A percentile compares a stretch with the other conserved stretches of the same genome.
Conservation (phyloP, 108 stramenopile genomes). For the Nitzschia sp. region DNA sequence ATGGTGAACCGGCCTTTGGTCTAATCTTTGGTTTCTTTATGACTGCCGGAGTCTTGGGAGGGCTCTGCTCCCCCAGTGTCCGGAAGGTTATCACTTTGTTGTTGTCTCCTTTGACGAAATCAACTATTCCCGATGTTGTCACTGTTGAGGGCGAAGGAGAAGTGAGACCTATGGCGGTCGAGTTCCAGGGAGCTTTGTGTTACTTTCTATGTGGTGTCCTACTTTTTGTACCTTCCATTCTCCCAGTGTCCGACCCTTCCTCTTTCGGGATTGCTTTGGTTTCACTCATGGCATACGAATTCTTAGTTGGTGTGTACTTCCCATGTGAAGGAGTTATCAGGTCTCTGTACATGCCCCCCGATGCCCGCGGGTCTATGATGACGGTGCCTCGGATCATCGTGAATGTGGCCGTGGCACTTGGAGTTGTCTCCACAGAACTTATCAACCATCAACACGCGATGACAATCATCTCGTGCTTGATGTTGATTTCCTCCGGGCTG, state of each 20-base stretch:
- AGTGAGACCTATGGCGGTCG: constrained; percentile 54
- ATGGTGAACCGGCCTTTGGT: constrained; percentile 63
- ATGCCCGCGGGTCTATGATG: constrained; percentile 55
- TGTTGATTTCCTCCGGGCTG: constrained; percentile 37
- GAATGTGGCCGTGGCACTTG: constrained; percentile 49
- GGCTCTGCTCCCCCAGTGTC: constrained; percentile 44
- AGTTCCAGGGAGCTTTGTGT: constrained; percentile 46
- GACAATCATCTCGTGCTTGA: constrained; percentile 36
- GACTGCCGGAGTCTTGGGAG: constrained; percentile 74
- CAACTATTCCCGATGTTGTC: constrained; percentile 24
- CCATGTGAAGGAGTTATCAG: constrained; percentile 71
- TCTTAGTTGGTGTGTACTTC: constrained; percentile 56
- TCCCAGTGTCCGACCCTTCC: constrained; percentile 23
- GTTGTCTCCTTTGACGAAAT: constrained; percentile 33
- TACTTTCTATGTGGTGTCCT: constrained; percentile 50
- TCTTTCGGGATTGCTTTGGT: constrained; percentile 40
- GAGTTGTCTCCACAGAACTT: constrained; percentile 44
- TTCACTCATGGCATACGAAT: constrained; percentile 49
- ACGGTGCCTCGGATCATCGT: constrained; percentile 58
- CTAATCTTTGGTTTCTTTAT: constrained; percentile 80
- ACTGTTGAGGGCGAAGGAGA: constrained; percentile 43
- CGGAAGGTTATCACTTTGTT: constrained; percentile 32
- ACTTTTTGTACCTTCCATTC: constrained; percentile 39
- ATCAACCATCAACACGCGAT: constrained; percentile 40
- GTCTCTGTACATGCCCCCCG: constrained; percentile 57